Percentiles rank a stretch among this genome's conserved stretches.
phyloP scores from a whole-genome alignment of 768 basidiomycete species.

The Amanita pallidorosea region DNA sequence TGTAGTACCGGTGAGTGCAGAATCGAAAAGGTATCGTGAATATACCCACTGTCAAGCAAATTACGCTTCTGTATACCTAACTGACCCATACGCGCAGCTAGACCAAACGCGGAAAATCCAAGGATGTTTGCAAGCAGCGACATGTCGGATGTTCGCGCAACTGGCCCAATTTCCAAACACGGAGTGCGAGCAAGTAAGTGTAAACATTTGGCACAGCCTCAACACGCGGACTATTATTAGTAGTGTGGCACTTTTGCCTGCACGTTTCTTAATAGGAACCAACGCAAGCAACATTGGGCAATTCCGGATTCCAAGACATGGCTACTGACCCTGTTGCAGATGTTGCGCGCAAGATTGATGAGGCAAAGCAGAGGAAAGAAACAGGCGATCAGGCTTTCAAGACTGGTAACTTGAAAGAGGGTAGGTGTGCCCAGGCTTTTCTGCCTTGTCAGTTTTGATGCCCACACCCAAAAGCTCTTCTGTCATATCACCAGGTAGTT shows the following conservation, averaged over 20 bases:
- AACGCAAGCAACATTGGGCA: neutral
- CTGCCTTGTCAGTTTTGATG: neutral
- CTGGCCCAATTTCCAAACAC: slow-evolving; percentile 4
- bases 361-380: slow-evolving; percentile 59
- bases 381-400: slow-evolving; percentile 62
- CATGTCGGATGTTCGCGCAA: slow-evolving; percentile 28
- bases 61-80: slow-evolving; percentile 77
- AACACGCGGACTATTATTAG: slow-evolving; percentile 9
- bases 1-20: slow-evolving; percentile 1
- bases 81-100: slow-evolving; percentile 77
- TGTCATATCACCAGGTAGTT: slow-evolving; percentile 61
- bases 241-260: neutral
- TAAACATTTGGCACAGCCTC: slow-evolving; percentile 27
- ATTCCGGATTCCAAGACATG: neutral
- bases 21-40: neutral
- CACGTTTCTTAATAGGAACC: neutral
- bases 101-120: slow-evolving; percentile 75
- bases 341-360: slow-evolving; percentile 40
- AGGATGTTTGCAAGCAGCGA: slow-evolving; percentile 57
- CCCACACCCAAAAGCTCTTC: slow-evolving; percentile 37
- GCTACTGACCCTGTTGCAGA: slow-evolving; percentile 7
- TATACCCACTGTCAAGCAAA: slow-evolving; percentile 65
- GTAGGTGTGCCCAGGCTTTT: slow-evolving; percentile 22
- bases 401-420: slow-evolving; percentile 45
- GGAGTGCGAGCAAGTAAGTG: slow-evolving; percentile 14